Evolutionary conservation across 192 early-diverging fungal species (phyloP), one percentile per base, ranked within the genome.

Genomic region (Coemansia sp.): DNA sequence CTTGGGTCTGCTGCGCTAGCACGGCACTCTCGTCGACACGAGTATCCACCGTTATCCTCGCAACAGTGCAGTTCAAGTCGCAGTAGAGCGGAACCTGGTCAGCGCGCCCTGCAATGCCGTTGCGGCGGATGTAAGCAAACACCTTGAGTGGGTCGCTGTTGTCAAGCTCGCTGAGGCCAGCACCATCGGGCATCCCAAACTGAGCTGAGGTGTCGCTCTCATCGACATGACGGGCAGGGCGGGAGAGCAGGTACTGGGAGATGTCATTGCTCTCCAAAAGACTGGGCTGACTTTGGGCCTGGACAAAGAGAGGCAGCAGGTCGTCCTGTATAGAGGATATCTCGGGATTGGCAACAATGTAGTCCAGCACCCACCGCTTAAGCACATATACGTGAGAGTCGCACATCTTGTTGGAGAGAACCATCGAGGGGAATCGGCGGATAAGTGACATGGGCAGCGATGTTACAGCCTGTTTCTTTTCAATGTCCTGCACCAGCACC

Each of bases 381-480:
- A 97, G 92, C 13, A 98, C 87, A 68, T 98, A 99, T 23, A 97
- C 62, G 68, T 98, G 98, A 7, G 93, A 91, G 77, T 97, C 94
- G 65, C 92, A 89, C 67, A 98, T 85, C 47, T 92, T 87, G 50
- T 92, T 91, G 59, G 90, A 87, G 37, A 99, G 70, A 38, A 88
- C 85, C 62, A 97, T 79, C 2, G 87, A 86, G 7, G 95, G 94
- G 69, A 95, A 98, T 78, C 90, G 89, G 72, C 74, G 77, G 71
- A 93, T 72, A 60, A 93, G 65, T 14, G 73, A 66, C 44, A 85
- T 77, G 42, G 82, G 77, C 80, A 86, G 59, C 37, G 64, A 52
- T 17, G 55, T 57, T 33, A 6, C 30, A 6, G 55, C 58, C 42
- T 62, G 59, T 10, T 49, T 62, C 28, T 13, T 11, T 8, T 69